phyloP scores from a whole-genome alignment of 495 filamentous ascomycete species.

The Tetracladium marchalianum region DNA sequence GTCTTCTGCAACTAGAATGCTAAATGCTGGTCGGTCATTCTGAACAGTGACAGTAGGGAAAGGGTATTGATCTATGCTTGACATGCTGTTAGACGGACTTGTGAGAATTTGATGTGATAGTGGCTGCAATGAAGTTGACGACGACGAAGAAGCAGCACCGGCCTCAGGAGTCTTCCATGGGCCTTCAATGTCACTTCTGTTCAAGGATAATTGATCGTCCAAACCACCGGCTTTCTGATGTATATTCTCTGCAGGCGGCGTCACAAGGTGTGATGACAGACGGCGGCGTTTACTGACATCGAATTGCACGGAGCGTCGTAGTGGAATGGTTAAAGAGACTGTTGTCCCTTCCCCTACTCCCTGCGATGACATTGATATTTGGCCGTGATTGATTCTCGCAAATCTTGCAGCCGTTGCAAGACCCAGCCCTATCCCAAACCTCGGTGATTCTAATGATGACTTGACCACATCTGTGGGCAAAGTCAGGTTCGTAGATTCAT shows the following conservation, averaged over 20 bases:
- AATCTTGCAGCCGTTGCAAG: constrained; percentile 77
- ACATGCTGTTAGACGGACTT: constrained; percentile 13
- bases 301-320: too few species aligned
- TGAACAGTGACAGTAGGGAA: background rate
- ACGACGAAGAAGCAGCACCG: too few species aligned
- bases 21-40: constrained; percentile 31
- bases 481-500: constrained; percentile 16
- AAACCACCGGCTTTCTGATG: too few species aligned
- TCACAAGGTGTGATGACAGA: background rate
- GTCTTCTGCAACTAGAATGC: constrained; percentile 77
- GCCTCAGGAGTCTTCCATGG: too few species aligned
- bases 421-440: constrained; percentile 63
- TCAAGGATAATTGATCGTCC: too few species aligned
- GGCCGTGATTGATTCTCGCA: constrained; percentile 75
- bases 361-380: constrained; percentile 74
- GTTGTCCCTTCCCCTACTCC: constrained; percentile 66
- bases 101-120: too few species aligned
- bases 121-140: too few species aligned
- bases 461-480: too few species aligned
- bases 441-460: too few species aligned
- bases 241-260: constrained; percentile 8
- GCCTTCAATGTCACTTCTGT: too few species aligned
- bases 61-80: constrained; percentile 2
- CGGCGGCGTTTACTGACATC: background rate
- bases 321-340: constrained; percentile 51